Base-by-base conservation (phyloP, 2,329 filamentous ascomycete genomes). In the Ophiocordyceps camponoti-rufipedis region DNA sequence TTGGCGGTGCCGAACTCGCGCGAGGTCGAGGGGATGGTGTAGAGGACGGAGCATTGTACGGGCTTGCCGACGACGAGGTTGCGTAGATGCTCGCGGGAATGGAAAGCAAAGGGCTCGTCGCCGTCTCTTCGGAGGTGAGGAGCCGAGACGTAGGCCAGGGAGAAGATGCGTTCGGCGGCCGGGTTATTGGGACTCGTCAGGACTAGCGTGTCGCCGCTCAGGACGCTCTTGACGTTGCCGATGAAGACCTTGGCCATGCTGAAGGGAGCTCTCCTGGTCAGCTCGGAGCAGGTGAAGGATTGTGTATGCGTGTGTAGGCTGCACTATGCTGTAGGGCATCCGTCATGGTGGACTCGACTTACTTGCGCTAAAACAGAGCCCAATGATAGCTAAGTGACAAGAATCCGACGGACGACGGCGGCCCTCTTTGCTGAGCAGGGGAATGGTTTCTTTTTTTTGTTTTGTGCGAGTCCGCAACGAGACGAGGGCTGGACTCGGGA, bases 161-260 rank as follows among this genome's bases (percentile, higher is more conserved):
- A 94, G 55, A 98, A 73, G 45, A 75, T 85, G 56, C 86, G 83
- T 68, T 96, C 91, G 62, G 82, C 77, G 52, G 77, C 72, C 33
- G 84, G 82, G 61, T 93, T 88, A 63, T 80, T 81, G 59, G 85
- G 72, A 64, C 84, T 86, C 55, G 81, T 78, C 57, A 96, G 70
- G 52, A 96, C 71, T 55, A 96, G 67, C 28, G 88, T 94, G 70
- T 96, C 91, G 57, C 91, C 91, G 58, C 88, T 95, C 58, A 93
- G 70, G 54, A 94, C 85, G 61, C 82, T 85, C 74, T 98, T 98
- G 65, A 96, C 88, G 57, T 80, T 83, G 60, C 80, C 77, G 62
- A 78, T 63, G 55, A 75, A 75, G 45, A 64, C 63, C 61, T 72
- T 74, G 48, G 62, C 66, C 69, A 74, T 70, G 56, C 47, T 64